Base-by-base conservation (phyloP, 2,329 filamentous ascomycete genomes). In the Pyrenophora teres region DNA sequence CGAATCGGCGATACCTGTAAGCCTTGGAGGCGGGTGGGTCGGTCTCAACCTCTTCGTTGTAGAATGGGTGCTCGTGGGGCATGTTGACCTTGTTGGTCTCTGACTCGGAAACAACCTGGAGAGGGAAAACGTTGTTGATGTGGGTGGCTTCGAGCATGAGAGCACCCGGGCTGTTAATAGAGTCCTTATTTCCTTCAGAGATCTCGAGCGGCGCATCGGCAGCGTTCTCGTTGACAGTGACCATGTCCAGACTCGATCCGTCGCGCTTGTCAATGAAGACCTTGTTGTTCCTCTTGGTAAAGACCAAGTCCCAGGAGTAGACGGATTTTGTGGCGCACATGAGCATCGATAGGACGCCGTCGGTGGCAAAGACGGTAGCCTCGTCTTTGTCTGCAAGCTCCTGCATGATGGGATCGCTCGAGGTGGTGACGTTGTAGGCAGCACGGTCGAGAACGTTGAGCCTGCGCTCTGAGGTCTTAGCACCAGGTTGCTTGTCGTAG, bases 71-170 rank as follows among this genome's bases (percentile, higher is more conserved):
- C 73, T 89, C 87, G 79, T 96, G 83, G 53, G 85, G 71, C 87
- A 97, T 94, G 65, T 89, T 84, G 60, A 92, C 82, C 81, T 94
- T 95, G 73, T 85, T 80, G 57, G 80, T 82, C 59, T 91, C 85
- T 64, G 83, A 88, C 81, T 99, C 94, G 66, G 85, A 77, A 62
- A 99, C 92, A 44, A 95, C 91, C 81, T 99, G 94, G 77, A 96
- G 90, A 65, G 91, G 89, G 76, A 99, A 99, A 82, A 97, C 96
- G 84, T 97, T 94, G 85, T 99, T 99, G 84, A 99, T 99, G 81
- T 97, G 95, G 45, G 94, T 99, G 48, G 94, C 94, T 79, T 99
- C 94, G 76, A 97, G 88, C 70, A 95, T 93, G 51, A 99, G 86
- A 46, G 92, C 91, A 48, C 81, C 80, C n/a, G 94, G 94, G 71